These are phyloP conservation scores for Astraeus odoratus DNA, from an alignment of 768 basidiomycete genomes.

Conservation along the genomic window DNA sequence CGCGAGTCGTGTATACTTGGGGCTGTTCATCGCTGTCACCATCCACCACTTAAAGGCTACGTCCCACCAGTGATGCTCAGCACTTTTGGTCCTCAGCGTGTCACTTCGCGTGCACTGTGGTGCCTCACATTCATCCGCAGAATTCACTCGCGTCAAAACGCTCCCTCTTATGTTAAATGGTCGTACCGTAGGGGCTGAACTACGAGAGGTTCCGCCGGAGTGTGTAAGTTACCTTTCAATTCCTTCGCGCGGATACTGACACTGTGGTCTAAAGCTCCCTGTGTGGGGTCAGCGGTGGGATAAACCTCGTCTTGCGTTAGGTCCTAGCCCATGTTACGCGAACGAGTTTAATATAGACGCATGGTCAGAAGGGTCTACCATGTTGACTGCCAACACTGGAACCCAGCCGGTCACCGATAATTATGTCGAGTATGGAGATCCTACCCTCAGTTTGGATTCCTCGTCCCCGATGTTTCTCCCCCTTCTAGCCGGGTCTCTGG, in stretches of 20 bases:
- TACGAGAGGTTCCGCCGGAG: conserved; percentile 24
- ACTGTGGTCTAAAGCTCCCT: conserved; percentile 15
- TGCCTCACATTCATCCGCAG: conserved; percentile 12
- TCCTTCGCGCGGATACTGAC: neutral
- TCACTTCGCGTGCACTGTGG: conserved; percentile 11
- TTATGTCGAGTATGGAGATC: conserved; percentile 13
- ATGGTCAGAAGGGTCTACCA: conserved; percentile 17
- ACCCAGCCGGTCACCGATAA: conserved; percentile 13
- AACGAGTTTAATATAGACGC: conserved; percentile 13
- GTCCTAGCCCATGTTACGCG: conserved; percentile 21
- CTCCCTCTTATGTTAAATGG: conserved; percentile 17
- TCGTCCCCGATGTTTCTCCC: too few species aligned
- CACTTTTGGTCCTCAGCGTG: conserved; percentile 11
- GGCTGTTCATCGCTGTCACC: conserved; percentile 24
- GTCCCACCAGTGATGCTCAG: conserved; percentile 7
- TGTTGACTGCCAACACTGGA: conserved; percentile 16
- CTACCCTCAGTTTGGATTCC: conserved; percentile 7
- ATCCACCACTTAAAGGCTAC: conserved; percentile 22
- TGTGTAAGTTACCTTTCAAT: conserved; percentile 14
- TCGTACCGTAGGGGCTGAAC: conserved; percentile 25
- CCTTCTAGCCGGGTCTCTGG: too few species aligned
- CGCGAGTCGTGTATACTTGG: conserved; percentile 7
- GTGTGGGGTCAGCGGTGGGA: conserved; percentile 29
- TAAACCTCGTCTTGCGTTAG: conserved; percentile 14
- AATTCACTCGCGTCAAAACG: too few species aligned